phyloP scores from a whole-genome alignment of 306 rosid species.

The Begonia masoniana region DNA sequence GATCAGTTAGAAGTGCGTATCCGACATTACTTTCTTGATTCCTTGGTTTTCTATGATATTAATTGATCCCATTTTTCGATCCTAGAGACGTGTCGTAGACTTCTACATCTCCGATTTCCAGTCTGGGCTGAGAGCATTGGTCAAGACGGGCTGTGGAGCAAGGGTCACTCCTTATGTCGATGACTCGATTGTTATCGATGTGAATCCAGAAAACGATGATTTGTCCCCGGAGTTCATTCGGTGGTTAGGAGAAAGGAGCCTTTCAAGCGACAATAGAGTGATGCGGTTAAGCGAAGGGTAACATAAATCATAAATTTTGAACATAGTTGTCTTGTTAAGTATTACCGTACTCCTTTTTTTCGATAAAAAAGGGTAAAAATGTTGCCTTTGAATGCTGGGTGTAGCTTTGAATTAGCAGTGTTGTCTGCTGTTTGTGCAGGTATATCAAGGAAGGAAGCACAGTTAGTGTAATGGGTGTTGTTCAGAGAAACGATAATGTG shows the following conservation, averaged over 20 bases:
- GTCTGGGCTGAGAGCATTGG: conserved; percentile 95
- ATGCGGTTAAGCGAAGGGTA: conserved; percentile 98
- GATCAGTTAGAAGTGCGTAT: conserved; percentile 70
- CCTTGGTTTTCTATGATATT: background rate
- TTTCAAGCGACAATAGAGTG: conserved; percentile 63
- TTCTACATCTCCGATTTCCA: conserved; percentile 99
- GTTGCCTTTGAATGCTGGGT: background rate
- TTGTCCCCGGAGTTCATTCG: conserved; percentile 70
- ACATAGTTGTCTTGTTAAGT: background rate
- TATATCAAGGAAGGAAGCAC: conserved; percentile 98
- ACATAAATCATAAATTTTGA: background rate
- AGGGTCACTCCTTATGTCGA: conserved; percentile 91
- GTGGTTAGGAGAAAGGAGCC: conserved; percentile 83
- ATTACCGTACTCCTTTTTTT: conserved; percentile 1
- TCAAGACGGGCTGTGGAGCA: conserved; percentile 88
- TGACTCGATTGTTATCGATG: conserved; percentile 48
- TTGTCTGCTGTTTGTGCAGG: conserved; percentile 30
- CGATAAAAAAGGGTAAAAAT: background rate
- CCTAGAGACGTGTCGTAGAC: conserved; percentile 86
- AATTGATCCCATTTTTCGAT: background rate
- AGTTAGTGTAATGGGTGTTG: conserved; percentile 97
- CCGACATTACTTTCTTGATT: conserved; percentile 3
- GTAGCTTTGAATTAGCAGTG: background rate
- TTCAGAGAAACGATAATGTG: conserved; percentile 90
- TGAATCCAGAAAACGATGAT: conserved; percentile 59